These are phyloP conservation scores for Tubosaeta sp. DNA, from an alignment of 768 basidiomycete species.

Conservation along the genomic window DNA sequence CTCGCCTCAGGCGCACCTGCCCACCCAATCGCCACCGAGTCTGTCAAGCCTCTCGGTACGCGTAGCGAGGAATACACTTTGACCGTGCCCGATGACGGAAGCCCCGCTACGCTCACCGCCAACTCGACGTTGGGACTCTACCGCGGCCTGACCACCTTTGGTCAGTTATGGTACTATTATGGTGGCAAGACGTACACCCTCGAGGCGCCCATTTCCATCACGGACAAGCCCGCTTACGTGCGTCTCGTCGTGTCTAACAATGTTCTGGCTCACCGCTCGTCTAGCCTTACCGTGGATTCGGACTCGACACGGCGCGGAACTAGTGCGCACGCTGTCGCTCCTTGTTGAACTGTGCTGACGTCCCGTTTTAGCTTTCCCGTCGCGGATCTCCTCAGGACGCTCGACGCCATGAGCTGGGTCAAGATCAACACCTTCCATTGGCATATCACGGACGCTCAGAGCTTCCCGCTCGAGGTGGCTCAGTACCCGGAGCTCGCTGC, in stretches of 20 bases:
- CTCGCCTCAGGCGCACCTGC: conserved; percentile 16
- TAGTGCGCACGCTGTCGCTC: conserved; percentile 26
- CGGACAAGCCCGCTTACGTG: conserved; percentile 47
- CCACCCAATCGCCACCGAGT: conserved; percentile 33
- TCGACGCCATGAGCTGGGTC: conserved; percentile 51
- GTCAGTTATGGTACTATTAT: conserved; percentile 47
- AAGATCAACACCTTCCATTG: conserved; percentile 75
- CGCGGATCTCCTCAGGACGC: conserved; percentile 36
- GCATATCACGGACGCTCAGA: conserved; percentile 81
- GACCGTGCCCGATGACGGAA: conserved; percentile 34
- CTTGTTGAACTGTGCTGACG: not conserved
- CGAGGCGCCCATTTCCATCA: conserved; percentile 37
- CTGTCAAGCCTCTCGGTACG: conserved; percentile 30
- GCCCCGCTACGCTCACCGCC: conserved; percentile 36
- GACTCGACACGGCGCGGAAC: conserved; percentile 45
- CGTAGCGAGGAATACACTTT: conserved; percentile 46
- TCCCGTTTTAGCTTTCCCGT: conserved; percentile 34
- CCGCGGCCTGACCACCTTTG: conserved; percentile 53
- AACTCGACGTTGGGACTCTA: conserved; percentile 47
- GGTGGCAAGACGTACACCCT: conserved; percentile 34
- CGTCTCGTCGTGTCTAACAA: not conserved
- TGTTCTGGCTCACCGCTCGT: not conserved
- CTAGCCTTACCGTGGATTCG: conserved; percentile 37
- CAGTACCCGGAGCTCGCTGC: conserved; percentile 55
- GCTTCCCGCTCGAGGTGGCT: conserved; percentile 67